Evolutionary conservation across 192 early-diverging fungal species (phyloP).

Genomic region (Diversispora eburnea): DNA sequence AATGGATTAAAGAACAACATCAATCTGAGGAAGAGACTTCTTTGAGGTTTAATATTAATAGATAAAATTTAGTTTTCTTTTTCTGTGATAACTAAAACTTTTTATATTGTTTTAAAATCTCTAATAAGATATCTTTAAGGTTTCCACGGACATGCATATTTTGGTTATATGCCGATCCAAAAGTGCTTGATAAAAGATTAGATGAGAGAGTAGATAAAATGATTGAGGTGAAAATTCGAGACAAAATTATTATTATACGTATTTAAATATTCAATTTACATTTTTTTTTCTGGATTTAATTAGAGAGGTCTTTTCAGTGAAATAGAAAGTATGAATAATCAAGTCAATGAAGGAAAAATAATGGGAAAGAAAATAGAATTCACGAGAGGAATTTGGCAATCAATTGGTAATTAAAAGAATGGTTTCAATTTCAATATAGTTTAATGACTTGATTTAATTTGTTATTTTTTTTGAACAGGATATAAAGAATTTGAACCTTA

Average conservation of each 20-base stretch:
- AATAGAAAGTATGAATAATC: no score
- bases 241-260: not conserved
- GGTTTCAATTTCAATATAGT: not conserved
- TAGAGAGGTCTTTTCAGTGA: not conserved
- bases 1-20: constrained; percentile 69
- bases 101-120: not conserved
- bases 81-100: not conserved
- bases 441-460: constrained; percentile 24
- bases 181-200: constrained; percentile 67
- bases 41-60: constrained; percentile 30
- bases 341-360: no score
- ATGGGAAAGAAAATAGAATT: no score
- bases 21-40: constrained; percentile 40
- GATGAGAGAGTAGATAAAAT: constrained; percentile 85
- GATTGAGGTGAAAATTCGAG: constrained; percentile 57
- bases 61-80: not conserved
- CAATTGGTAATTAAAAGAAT: constrained; percentile 51
- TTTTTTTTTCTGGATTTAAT: not conserved
- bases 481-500: constrained; percentile 88
- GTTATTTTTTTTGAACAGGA: constrained; percentile 48
- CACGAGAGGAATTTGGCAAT: constrained; percentile 38
- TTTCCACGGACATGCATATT: constrained; percentile 69
- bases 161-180: constrained; percentile 80
- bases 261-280: not conserved
- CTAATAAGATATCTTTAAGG: constrained; percentile 33